These are phyloP conservation scores for Acacia acuminata DNA, from an alignment of 306 rosid species.

Conservation along the genomic window DNA sequence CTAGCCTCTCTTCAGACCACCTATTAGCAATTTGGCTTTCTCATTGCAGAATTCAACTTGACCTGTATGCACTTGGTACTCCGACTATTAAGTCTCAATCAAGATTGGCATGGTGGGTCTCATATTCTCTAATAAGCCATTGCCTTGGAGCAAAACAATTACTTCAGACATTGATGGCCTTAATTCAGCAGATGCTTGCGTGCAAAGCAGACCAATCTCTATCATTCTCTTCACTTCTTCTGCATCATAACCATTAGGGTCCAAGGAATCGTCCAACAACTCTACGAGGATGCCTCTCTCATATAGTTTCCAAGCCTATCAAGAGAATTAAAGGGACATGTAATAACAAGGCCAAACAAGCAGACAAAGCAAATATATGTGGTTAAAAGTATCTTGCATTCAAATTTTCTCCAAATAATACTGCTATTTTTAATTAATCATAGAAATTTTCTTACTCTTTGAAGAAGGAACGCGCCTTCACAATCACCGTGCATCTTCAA, in stretches of 20 bases:
- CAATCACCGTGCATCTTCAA: no score
- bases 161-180: constrained; percentile 77
- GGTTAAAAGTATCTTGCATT: neutral
- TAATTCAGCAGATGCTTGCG: constrained; percentile 50
- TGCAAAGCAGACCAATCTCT: constrained; percentile 47
- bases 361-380: neutral
- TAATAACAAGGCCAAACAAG: neutral
- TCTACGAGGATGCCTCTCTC: constrained; percentile 28
- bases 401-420: neutral
- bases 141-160: constrained; percentile 48
- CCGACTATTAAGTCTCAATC: constrained; percentile 41
- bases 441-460: no score
- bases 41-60: no score
- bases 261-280: neutral
- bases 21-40: no score
- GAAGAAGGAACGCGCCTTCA: no score
- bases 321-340: neutral
- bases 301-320: constrained; percentile 60
- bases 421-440: neutral
- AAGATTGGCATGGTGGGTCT: constrained; percentile 58
- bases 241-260: neutral
- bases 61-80: no score
- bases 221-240: neutral
- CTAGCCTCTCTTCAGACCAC: no score
- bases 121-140: constrained; percentile 26